A percentile compares a stretch with the other conserved stretches of the same genome.
phyloP scores from a whole-genome alignment of 306 rosid species.

The Cicer yamashitae region DNA sequence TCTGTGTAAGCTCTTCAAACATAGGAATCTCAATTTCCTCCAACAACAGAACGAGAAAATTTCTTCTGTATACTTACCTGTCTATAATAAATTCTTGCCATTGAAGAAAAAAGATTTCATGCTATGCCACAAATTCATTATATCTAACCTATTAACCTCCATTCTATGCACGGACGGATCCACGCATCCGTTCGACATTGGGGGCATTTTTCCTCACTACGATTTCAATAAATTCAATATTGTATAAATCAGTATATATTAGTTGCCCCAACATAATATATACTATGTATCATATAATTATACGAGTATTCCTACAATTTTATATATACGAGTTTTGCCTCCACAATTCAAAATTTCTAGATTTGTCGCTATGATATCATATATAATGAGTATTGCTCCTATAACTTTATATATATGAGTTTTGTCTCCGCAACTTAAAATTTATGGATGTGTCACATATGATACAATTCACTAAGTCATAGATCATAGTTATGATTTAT shows the following conservation, averaged over 20 bases:
- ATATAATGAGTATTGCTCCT: background rate
- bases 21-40: constrained; percentile 46
- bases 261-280: background rate
- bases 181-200: background rate
- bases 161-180: constrained; percentile 28
- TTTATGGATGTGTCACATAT: background rate
- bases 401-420: background rate
- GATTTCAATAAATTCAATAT: background rate
- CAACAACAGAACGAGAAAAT: constrained; percentile 51
- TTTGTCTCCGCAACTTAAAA: background rate
- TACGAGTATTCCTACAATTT: background rate
- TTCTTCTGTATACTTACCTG: constrained; percentile 53
- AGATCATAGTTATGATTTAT: constrained; percentile 57
- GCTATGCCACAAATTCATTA: constrained; percentile 46
- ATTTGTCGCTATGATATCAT: background rate
- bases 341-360: too few species aligned
- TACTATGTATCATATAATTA: background rate
- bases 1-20: constrained; percentile 53
- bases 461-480: background rate
- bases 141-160: constrained; percentile 36
- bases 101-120: constrained; percentile 51
- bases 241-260: background rate
- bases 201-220: too few species aligned
- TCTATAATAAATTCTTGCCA: constrained; percentile 55
- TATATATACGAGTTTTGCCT: too few species aligned